Conservation (phyloP, 202 grass and related monocot genomes). For the Bolboschoenoplectus hybrid region DNA sequence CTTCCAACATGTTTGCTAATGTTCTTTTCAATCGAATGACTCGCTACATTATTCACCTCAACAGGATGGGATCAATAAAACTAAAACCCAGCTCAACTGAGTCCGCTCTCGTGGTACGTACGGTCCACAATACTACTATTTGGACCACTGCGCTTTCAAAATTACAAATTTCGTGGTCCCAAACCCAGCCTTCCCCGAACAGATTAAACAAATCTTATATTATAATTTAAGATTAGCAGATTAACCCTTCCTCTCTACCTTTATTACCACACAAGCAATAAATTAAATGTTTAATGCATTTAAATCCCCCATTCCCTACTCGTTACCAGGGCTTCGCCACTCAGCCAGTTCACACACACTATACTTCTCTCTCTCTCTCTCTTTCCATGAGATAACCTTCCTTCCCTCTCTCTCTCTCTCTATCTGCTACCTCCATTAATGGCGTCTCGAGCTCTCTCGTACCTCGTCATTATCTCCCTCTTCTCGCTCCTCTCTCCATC, state of each 20-base stretch:
- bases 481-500: constrained; percentile 31
- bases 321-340: constrained; percentile 31
- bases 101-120: constrained; percentile 24
- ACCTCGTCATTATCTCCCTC: constrained; percentile 43
- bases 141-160: constrained; percentile 29
- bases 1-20: neutral
- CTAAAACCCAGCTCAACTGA: constrained; percentile 31
- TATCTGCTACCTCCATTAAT: constrained; percentile 46
- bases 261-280: constrained; percentile 50
- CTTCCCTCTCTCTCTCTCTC: neutral
- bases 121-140: neutral
- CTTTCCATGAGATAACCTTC: constrained; percentile 21
- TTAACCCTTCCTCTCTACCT: constrained; percentile 4
- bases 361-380: constrained; percentile 7
- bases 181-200: neutral
- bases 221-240: constrained; percentile 72
- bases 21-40: neutral
- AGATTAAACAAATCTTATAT: constrained; percentile 56
- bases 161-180: neutral
- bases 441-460: constrained; percentile 47
- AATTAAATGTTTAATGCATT: constrained; percentile 30
- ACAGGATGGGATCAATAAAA: constrained; percentile 38
- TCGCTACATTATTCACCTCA: constrained; percentile 45
- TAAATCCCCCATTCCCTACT: neutral
- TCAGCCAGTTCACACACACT: constrained; percentile 39